phyloP scores from a whole-genome alignment of 1,284 basidiomycete species.

The Hortiboletus rubellus region DNA sequence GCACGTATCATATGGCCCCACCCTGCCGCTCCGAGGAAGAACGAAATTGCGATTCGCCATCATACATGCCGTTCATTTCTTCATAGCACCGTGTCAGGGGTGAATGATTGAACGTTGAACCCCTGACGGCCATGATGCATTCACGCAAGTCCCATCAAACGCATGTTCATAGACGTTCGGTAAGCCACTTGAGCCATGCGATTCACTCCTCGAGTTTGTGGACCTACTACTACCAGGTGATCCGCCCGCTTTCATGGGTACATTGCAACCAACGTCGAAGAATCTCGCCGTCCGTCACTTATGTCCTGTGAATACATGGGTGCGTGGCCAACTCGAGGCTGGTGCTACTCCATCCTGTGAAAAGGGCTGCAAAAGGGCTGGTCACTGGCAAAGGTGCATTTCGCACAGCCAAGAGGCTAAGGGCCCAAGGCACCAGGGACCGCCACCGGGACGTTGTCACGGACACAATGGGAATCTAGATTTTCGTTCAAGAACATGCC shows the following conservation, averaged over 20 bases:
- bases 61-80: slow-evolving; percentile 33
- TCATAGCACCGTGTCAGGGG: slow-evolving; percentile 21
- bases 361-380: slow-evolving; percentile 10
- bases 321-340: slow-evolving; percentile 18
- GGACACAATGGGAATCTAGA: background rate
- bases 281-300: background rate
- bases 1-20: slow-evolving; percentile 2
- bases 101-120: background rate
- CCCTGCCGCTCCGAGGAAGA: slow-evolving; percentile 12
- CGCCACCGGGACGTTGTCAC: background rate
- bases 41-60: slow-evolving; percentile 19
- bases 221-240: no score
- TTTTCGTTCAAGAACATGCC: background rate
- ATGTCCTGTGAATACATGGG: background rate
- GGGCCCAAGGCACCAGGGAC: slow-evolving; percentile 32
- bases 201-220: no score
- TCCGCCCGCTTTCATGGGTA: no score
- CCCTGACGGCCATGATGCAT: slow-evolving; percentile 31
- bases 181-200: no score
- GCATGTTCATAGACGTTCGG: slow-evolving; percentile 18
- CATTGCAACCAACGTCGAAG: background rate
- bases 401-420: slow-evolving; percentile 19
- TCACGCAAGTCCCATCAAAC: slow-evolving; percentile 23
- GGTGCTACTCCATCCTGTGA: background rate
- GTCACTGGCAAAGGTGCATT: slow-evolving; percentile 4